Evolutionary conservation across 169 alveolate genomes (phyloP).

Genomic region (Plasmodium blacklocki): DNA sequence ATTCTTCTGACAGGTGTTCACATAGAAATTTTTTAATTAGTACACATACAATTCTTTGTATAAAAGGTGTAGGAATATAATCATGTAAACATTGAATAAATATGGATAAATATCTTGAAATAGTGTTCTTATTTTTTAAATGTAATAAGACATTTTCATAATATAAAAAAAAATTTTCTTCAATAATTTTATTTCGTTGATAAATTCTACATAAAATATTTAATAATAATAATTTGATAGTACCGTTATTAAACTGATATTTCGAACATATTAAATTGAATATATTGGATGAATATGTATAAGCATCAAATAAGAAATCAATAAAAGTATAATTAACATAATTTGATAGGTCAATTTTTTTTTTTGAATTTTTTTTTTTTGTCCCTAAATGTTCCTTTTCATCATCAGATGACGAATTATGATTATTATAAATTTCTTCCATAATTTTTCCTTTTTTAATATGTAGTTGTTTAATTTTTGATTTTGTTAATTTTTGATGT

Average conservation of each 20-base stretch:
- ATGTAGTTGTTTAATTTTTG: conserved; percentile 34
- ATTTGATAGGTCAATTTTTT: not conserved
- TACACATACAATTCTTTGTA: conserved; percentile 22
- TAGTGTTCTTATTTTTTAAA: conserved; percentile 16
- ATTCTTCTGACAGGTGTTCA: conserved; percentile 44
- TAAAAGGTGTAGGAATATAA: conserved; percentile 5
- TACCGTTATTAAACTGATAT: conserved; percentile 17
- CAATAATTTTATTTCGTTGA: conserved; percentile 43
- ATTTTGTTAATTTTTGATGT: conserved; percentile 40
- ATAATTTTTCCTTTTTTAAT: conserved; percentile 34
- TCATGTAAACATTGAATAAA: conserved; percentile 53
- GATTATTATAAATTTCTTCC: conserved; percentile 19
- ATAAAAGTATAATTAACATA: conserved; percentile 23
- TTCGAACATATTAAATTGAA: conserved; percentile 38
- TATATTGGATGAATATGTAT: conserved; percentile 27
- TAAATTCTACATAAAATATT: conserved; percentile 36
- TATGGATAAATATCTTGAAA: conserved; percentile 25
- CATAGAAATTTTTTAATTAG: conserved; percentile 17
- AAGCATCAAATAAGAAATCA: conserved; percentile 35
- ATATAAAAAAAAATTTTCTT: conserved; percentile 50
- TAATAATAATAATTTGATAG: conserved; percentile 22
- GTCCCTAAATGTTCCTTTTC: not conserved
- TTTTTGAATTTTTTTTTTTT: not conserved
- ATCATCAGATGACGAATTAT: conserved; percentile 11
- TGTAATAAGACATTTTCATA: conserved; percentile 2